Conservation (phyloP, 257 asterid genomes). For the Primulina tabacum region DNA sequence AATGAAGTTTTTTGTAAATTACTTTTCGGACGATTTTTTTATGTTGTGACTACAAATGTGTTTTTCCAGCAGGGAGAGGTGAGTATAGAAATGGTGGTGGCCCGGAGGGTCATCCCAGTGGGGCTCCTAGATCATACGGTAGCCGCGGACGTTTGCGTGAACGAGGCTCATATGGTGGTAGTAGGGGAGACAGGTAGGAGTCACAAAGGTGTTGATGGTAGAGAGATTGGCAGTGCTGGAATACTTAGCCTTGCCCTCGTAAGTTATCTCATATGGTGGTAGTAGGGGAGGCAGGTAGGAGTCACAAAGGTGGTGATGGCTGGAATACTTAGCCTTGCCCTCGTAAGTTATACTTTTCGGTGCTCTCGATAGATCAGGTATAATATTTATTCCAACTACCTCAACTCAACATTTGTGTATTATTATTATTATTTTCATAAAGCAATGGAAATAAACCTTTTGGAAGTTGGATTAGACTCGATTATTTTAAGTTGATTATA, state of each 20-base stretch:
- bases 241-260: too few species aligned
- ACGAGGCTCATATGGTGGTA: conserved; percentile 50
- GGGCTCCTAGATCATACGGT: conserved; percentile 3
- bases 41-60: not conserved
- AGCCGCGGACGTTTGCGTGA: conserved; percentile 48
- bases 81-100: conserved; percentile 48
- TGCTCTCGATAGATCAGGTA: not conserved
- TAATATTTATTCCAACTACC: not conserved
- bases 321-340: too few species aligned
- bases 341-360: not conserved
- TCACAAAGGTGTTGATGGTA: conserved; percentile 56
- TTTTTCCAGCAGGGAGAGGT: conserved; percentile 58
- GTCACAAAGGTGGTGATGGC: conserved; percentile 53
- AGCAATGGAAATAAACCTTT: not conserved
- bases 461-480: not conserved
- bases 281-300: conserved; percentile 60
- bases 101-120: not conserved
- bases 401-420: not conserved
- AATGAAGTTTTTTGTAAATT: too few species aligned
- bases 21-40: not conserved
- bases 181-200: conserved; percentile 61
- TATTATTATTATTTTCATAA: too few species aligned
- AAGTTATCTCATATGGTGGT: conserved; percentile 35
- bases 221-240: conserved; percentile 2
- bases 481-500: too few species aligned